phyloP scores from a whole-genome alignment of 768 basidiomycete genomes.

The Suillus discolor region DNA sequence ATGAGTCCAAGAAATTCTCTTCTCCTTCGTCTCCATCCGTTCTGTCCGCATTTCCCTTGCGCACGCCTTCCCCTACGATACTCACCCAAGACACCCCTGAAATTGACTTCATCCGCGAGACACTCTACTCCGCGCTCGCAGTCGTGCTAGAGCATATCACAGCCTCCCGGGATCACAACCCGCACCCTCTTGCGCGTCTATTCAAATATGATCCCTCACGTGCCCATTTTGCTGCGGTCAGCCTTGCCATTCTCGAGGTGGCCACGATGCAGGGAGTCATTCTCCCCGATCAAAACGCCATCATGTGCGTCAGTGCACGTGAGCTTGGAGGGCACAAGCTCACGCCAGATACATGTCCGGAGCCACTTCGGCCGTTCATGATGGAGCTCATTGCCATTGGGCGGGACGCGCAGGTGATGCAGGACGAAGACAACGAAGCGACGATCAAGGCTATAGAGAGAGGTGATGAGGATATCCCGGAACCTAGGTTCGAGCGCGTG shows the following conservation, averaged over 20 bases:
- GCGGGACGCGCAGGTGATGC: conserved; percentile 46
- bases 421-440: conserved; percentile 52
- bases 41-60: conserved; percentile 34
- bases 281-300: conserved; percentile 24
- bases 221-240: conserved; percentile 80
- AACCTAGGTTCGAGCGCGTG: conserved; percentile 62
- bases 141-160: conserved; percentile 59
- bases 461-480: conserved; percentile 37
- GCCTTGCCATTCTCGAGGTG: conserved; percentile 72
- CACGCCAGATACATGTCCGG: conserved; percentile 62
- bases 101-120: conserved; percentile 83
- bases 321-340: conserved; percentile 56
- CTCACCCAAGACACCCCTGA: conserved; percentile 43
- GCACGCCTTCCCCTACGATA: conserved; percentile 52
- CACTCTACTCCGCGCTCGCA: conserved; percentile 79
- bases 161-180: not conserved
- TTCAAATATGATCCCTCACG: conserved; percentile 66
- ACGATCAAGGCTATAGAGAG: conserved; percentile 45
- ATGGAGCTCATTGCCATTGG: conserved; percentile 60
- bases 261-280: conserved; percentile 56
- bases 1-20: conserved; percentile 18
- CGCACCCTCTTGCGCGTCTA: conserved; percentile 51
- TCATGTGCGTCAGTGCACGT: conserved; percentile 31
- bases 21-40: conserved; percentile 20
- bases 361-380: conserved; percentile 70